phyloP scores from a whole-genome alignment of 1,284 basidiomycete species.

The Erythrobasidium hasegawianum region DNA sequence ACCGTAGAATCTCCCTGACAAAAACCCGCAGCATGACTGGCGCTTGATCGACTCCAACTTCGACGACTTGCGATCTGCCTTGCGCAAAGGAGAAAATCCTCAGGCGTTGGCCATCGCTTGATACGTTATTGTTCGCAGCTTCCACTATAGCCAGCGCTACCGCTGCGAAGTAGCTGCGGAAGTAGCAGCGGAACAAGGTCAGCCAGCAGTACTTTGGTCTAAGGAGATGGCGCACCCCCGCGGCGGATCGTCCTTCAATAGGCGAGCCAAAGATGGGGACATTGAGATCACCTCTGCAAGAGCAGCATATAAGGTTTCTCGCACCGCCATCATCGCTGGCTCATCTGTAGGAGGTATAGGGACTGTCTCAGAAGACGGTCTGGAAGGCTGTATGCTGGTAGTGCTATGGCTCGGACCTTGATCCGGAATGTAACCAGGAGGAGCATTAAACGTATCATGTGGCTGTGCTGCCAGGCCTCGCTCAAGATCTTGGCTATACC shows the following conservation, averaged over 20 bases:
- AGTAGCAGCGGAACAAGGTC: too few relatives aligned
- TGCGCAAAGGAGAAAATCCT: neutral
- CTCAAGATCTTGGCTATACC: constrained; percentile 16
- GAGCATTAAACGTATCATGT: neutral
- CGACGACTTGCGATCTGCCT: neutral
- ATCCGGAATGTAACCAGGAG: neutral
- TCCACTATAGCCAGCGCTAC: constrained; percentile 20
- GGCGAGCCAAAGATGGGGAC: neutral
- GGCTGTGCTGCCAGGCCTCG: constrained; percentile 7
- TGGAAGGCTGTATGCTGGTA: neutral
- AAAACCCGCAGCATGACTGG: constrained; percentile 13
- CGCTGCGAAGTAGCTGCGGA: constrained; percentile 14
- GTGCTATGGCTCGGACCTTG: neutral
- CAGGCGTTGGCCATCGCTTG: constrained; percentile 19
- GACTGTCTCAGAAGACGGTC: neutral
- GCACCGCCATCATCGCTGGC: constrained; percentile 2
- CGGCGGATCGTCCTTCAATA: constrained; percentile 15
- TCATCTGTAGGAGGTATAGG: constrained; percentile 19
- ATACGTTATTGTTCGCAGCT: constrained; percentile 9
- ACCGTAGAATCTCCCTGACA: constrained; percentile 8
- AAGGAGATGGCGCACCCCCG: constrained; percentile 10
- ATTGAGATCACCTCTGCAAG: constrained; percentile 19
- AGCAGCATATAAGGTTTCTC: constrained; percentile 21
- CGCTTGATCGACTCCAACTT: constrained; percentile 1
- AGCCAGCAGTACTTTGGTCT: neutral